A percentile compares a stretch with the other conserved stretches of the same genome.
Evolutionary conservation across 1,284 basidiomycete species (phyloP).

Genomic region (Pulchroboletus neoregius): DNA sequence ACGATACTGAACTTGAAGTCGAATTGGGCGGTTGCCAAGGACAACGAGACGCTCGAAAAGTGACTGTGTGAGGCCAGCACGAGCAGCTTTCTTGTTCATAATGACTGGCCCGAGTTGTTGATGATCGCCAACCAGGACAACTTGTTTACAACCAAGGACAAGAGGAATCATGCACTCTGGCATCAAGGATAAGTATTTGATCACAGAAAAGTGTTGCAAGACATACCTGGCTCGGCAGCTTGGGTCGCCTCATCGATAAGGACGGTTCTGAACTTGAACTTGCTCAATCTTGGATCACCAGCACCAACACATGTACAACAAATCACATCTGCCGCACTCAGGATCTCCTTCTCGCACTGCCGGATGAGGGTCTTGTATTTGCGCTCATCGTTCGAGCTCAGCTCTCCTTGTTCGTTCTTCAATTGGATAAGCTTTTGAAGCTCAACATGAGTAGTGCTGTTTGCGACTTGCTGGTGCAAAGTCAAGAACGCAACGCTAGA

Average conservation of each 20-base stretch:
- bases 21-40: conserved; percentile 93
- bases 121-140: conserved; percentile 97
- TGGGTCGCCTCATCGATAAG: conserved; percentile 99
- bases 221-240: conserved; percentile 91
- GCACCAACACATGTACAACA: conserved; percentile 99
- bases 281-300: conserved; percentile 92
- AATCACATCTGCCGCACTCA: conserved; percentile 94
- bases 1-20: conserved; percentile 98
- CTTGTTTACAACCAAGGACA: conserved; percentile 97
- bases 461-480: conserved; percentile 95
- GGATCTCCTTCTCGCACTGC: conserved; percentile 96
- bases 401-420: conserved; percentile 95
- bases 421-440: conserved; percentile 97
- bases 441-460: conserved; percentile 91
- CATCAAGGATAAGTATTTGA: conserved; percentile 12
- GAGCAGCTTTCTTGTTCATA: conserved; percentile 99
- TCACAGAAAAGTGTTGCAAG: conserved; percentile 4
- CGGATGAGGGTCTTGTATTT: conserved; percentile 96
- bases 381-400: conserved; percentile 94
- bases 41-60: conserved; percentile 97
- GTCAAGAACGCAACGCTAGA: conserved; percentile 92
- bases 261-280: conserved; percentile 97
- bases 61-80: conserved; percentile 95
- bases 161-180: conserved; percentile 99
- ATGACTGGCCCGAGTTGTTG: conserved; percentile 98